Evolutionary conservation across 2,329 filamentous ascomycete genomes (phyloP).

Genomic region (Passalora sequoiae): DNA sequence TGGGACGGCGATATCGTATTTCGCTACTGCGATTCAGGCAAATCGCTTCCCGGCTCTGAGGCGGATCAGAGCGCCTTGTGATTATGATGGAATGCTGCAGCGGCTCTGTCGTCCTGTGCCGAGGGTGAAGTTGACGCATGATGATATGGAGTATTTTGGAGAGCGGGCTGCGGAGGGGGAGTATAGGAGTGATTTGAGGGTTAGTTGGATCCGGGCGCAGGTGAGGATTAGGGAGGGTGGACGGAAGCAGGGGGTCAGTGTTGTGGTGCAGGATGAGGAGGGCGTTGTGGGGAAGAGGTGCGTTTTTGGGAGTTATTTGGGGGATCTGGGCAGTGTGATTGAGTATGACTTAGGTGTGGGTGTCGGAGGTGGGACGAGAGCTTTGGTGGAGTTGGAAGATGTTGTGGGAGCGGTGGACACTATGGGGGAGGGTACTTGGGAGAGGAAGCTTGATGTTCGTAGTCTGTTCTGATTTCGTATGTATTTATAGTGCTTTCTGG

Average conservation of each 20-base stretch:
- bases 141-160: conserved; percentile 31
- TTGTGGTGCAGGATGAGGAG: conserved; percentile 50
- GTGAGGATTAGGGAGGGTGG: conserved; percentile 57
- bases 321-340: conserved; percentile 55
- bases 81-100: conserved; percentile 66
- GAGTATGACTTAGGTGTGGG: conserved; percentile 58
- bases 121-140: conserved; percentile 48
- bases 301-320: conserved; percentile 58
- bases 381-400: conserved; percentile 22
- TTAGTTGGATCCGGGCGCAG: conserved; percentile 61
- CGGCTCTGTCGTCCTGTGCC: conserved; percentile 60
- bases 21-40: conserved; percentile 58
- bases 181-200: conserved; percentile 28
- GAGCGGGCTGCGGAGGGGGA: conserved; percentile 7
- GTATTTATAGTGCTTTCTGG: no score
- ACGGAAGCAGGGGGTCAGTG: conserved; percentile 50
- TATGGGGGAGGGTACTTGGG: no score
- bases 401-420: no score
- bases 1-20: conserved; percentile 54
- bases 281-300: conserved; percentile 50
- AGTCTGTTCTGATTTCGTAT: no score
- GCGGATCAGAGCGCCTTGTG: conserved; percentile 59
- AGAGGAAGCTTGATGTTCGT: no score
- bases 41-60: conserved; percentile 59
- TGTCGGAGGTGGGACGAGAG: conserved; percentile 16